A percentile compares a stretch with the other conserved stretches of the same genome.
Conservation (phyloP, 148 eudicot genomes). For the Pharnaceum exiguum region DNA sequence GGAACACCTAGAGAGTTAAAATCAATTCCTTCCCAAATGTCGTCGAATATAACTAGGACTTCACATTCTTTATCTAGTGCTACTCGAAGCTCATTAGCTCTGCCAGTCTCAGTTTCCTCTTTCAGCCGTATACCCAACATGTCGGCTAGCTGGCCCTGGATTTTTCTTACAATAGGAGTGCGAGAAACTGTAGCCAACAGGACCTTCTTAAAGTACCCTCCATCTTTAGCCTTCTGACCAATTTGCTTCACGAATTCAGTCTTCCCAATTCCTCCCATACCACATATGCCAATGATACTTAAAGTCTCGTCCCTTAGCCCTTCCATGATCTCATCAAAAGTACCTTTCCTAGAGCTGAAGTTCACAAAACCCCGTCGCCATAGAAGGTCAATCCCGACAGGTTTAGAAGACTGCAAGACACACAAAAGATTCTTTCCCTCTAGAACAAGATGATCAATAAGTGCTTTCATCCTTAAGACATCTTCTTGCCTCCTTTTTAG, state of each 20-base stretch:
- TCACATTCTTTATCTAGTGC: neutral
- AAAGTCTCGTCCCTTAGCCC: neutral
- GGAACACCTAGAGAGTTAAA: neutral
- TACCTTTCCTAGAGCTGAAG: neutral
- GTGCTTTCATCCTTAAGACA: too few relatives aligned
- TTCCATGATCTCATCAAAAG: neutral
- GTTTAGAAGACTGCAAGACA: too few relatives aligned
- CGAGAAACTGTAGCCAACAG: neutral
- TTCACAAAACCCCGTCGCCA: neutral
- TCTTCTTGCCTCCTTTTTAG: too few relatives aligned
- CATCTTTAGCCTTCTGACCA: slow-evolving; percentile 6
- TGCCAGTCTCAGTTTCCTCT: neutral
- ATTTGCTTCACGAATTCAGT: neutral
- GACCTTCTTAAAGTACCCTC: neutral
- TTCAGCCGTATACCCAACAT: neutral
- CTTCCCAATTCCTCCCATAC: slow-evolving; percentile 6
- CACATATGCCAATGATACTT: neutral
- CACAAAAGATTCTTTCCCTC: too few relatives aligned
- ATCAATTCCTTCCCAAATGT: neutral
- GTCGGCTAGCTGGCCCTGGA: neutral
- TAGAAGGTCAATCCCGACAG: slow-evolving; percentile 1
- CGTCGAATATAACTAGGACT: neutral
- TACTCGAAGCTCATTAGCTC: neutral
- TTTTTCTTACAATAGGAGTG: neutral
- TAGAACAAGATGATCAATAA: too few relatives aligned